Base-by-base conservation (phyloP, 495 filamentous ascomycete genomes). In the Chaetomium fimeti region DNA sequence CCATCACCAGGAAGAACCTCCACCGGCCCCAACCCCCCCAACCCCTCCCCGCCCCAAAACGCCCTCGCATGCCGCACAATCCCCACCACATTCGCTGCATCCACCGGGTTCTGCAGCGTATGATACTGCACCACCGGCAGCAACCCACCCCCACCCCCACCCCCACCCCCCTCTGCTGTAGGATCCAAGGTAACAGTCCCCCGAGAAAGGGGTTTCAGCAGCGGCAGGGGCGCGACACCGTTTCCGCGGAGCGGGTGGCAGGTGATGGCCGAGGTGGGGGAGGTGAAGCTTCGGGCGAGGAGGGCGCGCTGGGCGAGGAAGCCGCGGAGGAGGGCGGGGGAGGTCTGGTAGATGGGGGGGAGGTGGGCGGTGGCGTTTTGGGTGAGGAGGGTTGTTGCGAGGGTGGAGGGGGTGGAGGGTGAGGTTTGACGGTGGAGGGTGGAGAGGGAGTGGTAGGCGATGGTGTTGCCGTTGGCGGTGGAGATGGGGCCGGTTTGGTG, bases 31-130 rank as follows among this genome's bases (percentile, higher is more conserved):
- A 36, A 9, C 32, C 3, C 6, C 32, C 6, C 32, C 32, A 11
- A 1, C 1, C 5, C 8, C 32, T 36, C 12, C 32, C 29, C 29
- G 3, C 68, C 63, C 66, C 80, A 71, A 3, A 70, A 64, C 43
- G 47, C 16, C 0, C 88, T 82, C 2, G 76, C 72, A 7, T 83
- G 79, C 66, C 81, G 82, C 72, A 87, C 82, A n/a, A 77, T 82
- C 0, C 82, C 81, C 36, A 68, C 55, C 15, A 71, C 62, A 49
- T 49, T 69, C 24, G 64, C 64, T 6, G 36, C 58, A 61, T 79
- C 76, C 16, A 73, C 32, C 1, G 77, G 75, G 66, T 79, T 76
- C 53, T 66, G 60, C 1, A 76, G 61, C 15, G 75, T 71, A 57
- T 73, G 67, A 62, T 69, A 74, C 29, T 75, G 67, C n/a, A 76